These are phyloP conservation scores for Thielaviopsis cerberus DNA, from an alignment of 2,329 filamentous ascomycete species.

Conservation along the genomic window DNA sequence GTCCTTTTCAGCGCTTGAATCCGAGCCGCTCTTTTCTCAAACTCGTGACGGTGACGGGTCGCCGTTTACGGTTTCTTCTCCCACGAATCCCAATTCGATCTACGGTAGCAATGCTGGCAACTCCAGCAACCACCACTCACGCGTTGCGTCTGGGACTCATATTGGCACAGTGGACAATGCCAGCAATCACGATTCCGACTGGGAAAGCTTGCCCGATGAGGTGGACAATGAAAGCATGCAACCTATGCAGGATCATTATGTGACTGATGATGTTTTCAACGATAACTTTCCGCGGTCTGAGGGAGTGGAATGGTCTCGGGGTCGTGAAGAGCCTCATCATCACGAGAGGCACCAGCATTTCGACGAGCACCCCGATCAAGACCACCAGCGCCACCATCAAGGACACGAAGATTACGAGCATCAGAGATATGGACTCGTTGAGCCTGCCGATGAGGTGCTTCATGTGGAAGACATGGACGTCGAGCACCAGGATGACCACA, in stretches of 20 bases:
- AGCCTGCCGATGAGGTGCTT: slow-evolving; percentile 3
- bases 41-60: slow-evolving; percentile 8
- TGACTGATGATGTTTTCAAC: slow-evolving; percentile 6
- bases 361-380: too few relatives aligned
- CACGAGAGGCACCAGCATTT: not conserved
- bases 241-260: not conserved
- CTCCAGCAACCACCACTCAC: not conserved
- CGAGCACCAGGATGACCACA: not conserved
- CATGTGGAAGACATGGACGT: slow-evolving; percentile 9
- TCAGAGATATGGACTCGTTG: not conserved
- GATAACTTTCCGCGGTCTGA: not conserved
- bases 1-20: slow-evolving; percentile 10
- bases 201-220: slow-evolving; percentile 8
- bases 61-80: slow-evolving; percentile 9
- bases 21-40: slow-evolving; percentile 8
- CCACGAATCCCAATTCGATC: slow-evolving; percentile 1
- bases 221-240: not conserved
- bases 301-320: not conserved
- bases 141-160: not conserved
- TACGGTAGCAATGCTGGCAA: not conserved
- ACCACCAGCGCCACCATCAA: not conserved
- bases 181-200: slow-evolving; percentile 3
- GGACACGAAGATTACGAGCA: not conserved
- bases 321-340: not conserved
- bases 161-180: not conserved